Percentiles rank a stretch among this genome's conserved stretches.
These are phyloP conservation scores for Sphaerobolus stellatus DNA, from an alignment of 1,284 basidiomycete species.

Conservation along the genomic window DNA sequence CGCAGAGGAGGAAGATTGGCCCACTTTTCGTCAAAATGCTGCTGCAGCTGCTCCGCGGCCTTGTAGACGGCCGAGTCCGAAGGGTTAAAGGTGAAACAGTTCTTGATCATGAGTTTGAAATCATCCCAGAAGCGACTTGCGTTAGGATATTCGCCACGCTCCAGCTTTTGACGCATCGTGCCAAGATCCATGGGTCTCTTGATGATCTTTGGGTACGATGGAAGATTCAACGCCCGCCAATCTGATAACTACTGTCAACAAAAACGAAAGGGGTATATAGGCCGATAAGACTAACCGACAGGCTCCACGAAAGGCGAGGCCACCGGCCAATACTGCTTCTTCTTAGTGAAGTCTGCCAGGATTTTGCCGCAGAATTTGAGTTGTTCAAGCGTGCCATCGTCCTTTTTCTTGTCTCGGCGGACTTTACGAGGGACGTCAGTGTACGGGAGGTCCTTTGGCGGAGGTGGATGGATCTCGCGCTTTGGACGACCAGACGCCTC, in stretches of 20 bases:
- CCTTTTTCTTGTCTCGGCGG: constrained; percentile 54
- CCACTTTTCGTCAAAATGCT: constrained; percentile 92
- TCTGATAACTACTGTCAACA: constrained; percentile 44
- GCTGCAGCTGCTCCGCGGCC: constrained; percentile 78
- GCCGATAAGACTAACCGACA: constrained; percentile 63
- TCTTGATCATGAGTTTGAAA: constrained; percentile 91
- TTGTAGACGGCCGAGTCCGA: constrained; percentile 83
- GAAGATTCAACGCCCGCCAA: constrained; percentile 77
- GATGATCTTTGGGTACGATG: constrained; percentile 83
- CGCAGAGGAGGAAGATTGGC: constrained; percentile 68
- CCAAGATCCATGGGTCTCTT: constrained; percentile 94
- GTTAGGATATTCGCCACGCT: constrained; percentile 70
- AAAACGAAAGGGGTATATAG: neutral
- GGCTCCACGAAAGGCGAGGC: constrained; percentile 92
- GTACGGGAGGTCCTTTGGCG: constrained; percentile 89
- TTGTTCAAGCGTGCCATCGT: constrained; percentile 79
- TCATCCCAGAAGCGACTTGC: constrained; percentile 84
- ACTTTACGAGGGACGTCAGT: constrained; percentile 71
- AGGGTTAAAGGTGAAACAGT: constrained; percentile 93
- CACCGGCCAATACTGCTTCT: constrained; percentile 69
- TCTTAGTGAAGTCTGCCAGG: constrained; percentile 71
- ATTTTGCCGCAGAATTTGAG: constrained; percentile 81
- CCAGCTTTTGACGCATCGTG: constrained; percentile 86
- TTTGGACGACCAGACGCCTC: constrained; percentile 78
- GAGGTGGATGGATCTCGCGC: constrained; percentile 94